phyloP scores from a whole-genome alignment of 345 rosid genomes.

The Eucalyptus regnans region DNA sequence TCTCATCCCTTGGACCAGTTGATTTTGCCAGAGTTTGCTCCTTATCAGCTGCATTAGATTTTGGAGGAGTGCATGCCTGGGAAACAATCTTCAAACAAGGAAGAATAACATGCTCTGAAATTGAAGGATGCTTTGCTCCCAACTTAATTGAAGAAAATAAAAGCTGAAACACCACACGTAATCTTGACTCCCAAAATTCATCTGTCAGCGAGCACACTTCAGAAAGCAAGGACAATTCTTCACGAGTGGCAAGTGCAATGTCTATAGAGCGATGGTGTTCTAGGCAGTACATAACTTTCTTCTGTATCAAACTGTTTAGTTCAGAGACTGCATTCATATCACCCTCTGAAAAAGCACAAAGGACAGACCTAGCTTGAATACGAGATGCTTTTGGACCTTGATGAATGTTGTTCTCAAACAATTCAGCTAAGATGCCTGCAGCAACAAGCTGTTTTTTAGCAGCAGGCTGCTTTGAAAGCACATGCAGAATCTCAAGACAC shows the following conservation, averaged over 20 bases:
- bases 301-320: constrained; percentile 83
- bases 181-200: constrained; percentile 95
- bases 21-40: constrained; percentile 50
- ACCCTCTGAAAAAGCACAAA: constrained; percentile 91
- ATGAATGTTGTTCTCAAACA: constrained; percentile 96
- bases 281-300: constrained; percentile 93
- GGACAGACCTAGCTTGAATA: constrained; percentile 88
- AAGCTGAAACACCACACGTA: constrained; percentile 90
- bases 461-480: constrained; percentile 66
- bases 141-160: constrained; percentile 87
- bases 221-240: constrained; percentile 87
- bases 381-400: constrained; percentile 94
- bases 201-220: constrained; percentile 95
- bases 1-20: constrained; percentile 55
- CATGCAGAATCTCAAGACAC: constrained; percentile 85
- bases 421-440: constrained; percentile 79
- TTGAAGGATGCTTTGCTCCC: constrained; percentile 98
- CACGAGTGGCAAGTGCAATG: constrained; percentile 83
- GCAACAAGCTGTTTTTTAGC: constrained; percentile 87
- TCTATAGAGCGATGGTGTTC: constrained; percentile 99
- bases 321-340: constrained; percentile 75
- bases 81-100: constrained; percentile 94
- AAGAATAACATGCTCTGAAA: constrained; percentile 94
- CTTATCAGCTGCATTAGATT: constrained; percentile 79
- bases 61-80: constrained; percentile 97